These are phyloP conservation scores for Puccinia triticina DNA, from an alignment of 1,284 basidiomycete species.

Conservation along the genomic window DNA sequence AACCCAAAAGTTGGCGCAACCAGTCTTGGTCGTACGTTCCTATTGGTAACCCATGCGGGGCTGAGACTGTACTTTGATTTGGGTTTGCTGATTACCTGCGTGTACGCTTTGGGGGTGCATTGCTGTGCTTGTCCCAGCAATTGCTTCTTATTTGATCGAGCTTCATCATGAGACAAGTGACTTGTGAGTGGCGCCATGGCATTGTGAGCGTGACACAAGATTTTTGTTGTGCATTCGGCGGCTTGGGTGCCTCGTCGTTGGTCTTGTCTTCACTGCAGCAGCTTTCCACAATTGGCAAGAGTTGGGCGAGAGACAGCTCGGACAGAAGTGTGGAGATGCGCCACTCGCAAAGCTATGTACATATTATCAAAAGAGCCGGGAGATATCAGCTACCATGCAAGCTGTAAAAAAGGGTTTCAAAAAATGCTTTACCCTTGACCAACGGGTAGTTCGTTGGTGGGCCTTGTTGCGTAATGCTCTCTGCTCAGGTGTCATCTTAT, in stretches of 20 bases:
- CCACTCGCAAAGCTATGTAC: not conserved
- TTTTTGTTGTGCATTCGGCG: not conserved
- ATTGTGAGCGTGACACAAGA: not conserved
- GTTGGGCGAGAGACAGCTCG: not conserved
- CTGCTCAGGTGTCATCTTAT: too few relatives aligned
- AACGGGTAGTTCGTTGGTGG: too few relatives aligned
- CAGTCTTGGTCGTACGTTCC: not conserved
- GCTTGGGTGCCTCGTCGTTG: not conserved
- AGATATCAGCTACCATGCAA: too few relatives aligned
- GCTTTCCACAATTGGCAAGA: constrained; percentile 4
- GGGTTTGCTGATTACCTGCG: not conserved
- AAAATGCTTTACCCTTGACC: too few relatives aligned
- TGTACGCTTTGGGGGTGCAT: not conserved
- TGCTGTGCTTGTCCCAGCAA: not conserved
- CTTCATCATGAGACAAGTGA: not conserved
- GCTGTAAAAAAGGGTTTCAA: too few relatives aligned
- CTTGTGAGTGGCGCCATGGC: constrained; percentile 1
- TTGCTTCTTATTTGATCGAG: not conserved
- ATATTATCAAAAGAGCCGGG: too few relatives aligned
- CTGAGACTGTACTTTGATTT: not conserved
- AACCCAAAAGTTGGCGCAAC: not conserved
- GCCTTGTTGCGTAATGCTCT: too few relatives aligned
- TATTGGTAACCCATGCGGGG: not conserved
- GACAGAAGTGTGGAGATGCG: not conserved
- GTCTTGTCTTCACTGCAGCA: constrained; percentile 32